These are phyloP conservation scores for Nannochloropsis oceanica DNA, from an alignment of 108 stramenopile species.

Conservation along the genomic window DNA sequence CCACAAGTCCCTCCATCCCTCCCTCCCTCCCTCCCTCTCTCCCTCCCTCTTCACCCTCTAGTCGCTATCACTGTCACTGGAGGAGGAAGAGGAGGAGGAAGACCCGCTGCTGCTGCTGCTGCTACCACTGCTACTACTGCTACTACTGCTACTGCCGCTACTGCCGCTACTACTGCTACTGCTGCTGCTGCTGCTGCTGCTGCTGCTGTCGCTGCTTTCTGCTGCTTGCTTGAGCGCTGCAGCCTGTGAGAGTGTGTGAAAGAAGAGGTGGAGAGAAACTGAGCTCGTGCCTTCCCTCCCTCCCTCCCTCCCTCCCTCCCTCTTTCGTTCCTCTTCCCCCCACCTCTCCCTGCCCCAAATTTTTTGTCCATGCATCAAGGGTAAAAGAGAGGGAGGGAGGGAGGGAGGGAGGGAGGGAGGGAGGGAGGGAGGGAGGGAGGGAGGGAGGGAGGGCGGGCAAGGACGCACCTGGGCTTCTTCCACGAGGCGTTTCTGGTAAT, in stretches of 20 bases:
- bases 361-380: not conserved
- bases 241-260: not conserved
- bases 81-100: not conserved
- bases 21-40: not conserved
- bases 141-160: not conserved
- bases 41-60: not conserved
- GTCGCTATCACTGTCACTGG: not conserved
- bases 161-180: not conserved
- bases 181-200: not conserved
- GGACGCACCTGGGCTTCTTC: not conserved
- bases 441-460: not conserved
- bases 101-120: too few species aligned
- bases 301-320: not conserved
- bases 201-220: not conserved
- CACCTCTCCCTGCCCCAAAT: not conserved
- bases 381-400: not conserved
- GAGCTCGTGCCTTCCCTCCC: not conserved
- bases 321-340: not conserved
- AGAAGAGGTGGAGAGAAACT: not conserved
- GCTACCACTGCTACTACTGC: too few species aligned
- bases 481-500: constrained; percentile 21
- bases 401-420: too few species aligned
- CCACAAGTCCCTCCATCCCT: too few species aligned
- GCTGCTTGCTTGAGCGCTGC: not conserved
- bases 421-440: too few species aligned